A percentile compares a stretch with the other conserved stretches of the same genome.
phyloP scores from a whole-genome alignment of 169 alveolate species.

The Babesia ovata region DNA sequence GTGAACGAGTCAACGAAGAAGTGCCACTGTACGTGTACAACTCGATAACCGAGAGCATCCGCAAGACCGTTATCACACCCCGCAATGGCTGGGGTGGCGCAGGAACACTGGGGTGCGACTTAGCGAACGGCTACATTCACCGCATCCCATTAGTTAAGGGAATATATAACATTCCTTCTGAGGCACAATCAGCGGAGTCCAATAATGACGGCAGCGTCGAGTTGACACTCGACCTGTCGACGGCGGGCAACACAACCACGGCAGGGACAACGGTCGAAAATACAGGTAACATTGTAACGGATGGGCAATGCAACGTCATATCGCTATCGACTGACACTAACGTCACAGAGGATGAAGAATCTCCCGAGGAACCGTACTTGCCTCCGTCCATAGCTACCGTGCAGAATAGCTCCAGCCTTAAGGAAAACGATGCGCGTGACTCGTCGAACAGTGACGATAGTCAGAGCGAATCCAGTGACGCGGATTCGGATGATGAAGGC shows the following conservation, averaged over 20 bases:
- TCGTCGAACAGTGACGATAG: not conserved
- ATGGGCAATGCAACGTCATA: not conserved
- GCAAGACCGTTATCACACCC: slow-evolving; percentile 61
- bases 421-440: slow-evolving; percentile 19
- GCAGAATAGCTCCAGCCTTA: slow-evolving; percentile 12
- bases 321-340: slow-evolving; percentile 1
- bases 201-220: slow-evolving; percentile 1
- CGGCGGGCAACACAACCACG: slow-evolving; percentile 16
- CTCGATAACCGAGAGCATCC: slow-evolving; percentile 55
- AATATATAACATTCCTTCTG: slow-evolving; percentile 26
- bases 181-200: not conserved
- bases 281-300: not conserved
- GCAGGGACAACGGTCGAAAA: not conserved
- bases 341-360: slow-evolving; percentile 30
- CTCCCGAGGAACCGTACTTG: slow-evolving; percentile 46
- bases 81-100: slow-evolving; percentile 67
- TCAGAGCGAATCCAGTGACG: not conserved
- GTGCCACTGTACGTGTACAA: slow-evolving; percentile 66
- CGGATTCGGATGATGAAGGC: not conserved
- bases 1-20: slow-evolving; percentile 60
- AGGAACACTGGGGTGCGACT: slow-evolving; percentile 75
- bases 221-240: slow-evolving; percentile 45
- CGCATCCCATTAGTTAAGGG: slow-evolving; percentile 65
- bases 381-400: slow-evolving; percentile 48
- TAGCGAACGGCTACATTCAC: slow-evolving; percentile 68